Base-by-base conservation (phyloP, 2,329 filamentous ascomycete species). In the Acrocalymma vagum region DNA sequence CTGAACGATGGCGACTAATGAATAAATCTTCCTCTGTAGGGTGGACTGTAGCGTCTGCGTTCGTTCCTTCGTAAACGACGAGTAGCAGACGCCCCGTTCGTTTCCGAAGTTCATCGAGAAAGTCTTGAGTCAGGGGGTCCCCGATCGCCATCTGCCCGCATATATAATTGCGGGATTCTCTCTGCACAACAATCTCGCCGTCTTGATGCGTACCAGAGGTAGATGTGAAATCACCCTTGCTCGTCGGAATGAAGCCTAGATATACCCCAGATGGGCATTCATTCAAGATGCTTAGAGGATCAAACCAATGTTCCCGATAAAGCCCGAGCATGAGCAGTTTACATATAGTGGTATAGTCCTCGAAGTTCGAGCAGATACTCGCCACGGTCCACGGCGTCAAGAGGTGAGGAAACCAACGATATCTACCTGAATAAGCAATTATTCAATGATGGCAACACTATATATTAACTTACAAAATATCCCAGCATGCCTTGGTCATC, bases 131-230 rank as follows among this genome's bases (percentile, higher is more conserved):
- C 9, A 61, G 16, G 1, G 53, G 45, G 6, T 61, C 36, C 0
- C 53, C 56, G 1, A 65, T 60, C 0, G 62, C 60, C 59, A 65
- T 65, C n/a, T 63, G 60, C 0, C 60, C 60, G 13, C 53, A 63
- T 3, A 63, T 14, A 6, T 60, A 65, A 27, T 63, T 65, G 1
- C 60, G 56, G 0, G 45, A 43, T 25, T 65, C 33, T 3, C 41
- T 23, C 26, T 64, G 48, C 0, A 60, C 44, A 24, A 51, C 39
- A 1, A 42, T 10, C 3, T 54, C 18, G 1, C 25, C 38, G 21
- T 50, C 42, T n/a, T 51, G 40, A 13, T 32, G 37, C 1, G 44
- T 5, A 4, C 30, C 37, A 1, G 23, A 10, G 7, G 17, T 27
- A 0, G 40, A 13, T 0, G 35, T 41, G 17, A 51, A 53, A 17